phyloP scores from a whole-genome alignment of 768 basidiomycete species.

The Chalciporus chontae region DNA sequence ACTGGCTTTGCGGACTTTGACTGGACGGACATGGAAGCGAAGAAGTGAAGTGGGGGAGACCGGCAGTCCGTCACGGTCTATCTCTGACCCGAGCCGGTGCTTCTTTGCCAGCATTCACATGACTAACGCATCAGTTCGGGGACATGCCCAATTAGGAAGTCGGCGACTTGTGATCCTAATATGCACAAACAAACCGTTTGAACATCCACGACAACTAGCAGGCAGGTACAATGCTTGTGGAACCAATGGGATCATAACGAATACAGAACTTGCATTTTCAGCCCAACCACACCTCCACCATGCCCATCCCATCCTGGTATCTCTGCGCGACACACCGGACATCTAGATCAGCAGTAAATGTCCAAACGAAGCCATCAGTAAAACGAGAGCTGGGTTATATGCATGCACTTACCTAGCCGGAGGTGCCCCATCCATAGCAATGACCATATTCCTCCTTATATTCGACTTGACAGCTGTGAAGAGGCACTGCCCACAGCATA shows the following conservation, averaged over 20 bases:
- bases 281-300: slow-evolving; percentile 64
- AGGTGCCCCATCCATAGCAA: slow-evolving; percentile 30
- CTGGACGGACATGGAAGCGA: slow-evolving; percentile 34
- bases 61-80: not conserved
- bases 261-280: slow-evolving; percentile 40
- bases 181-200: slow-evolving; percentile 12
- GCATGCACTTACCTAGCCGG: slow-evolving; percentile 36
- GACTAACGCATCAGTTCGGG: not conserved
- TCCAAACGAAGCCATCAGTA: not conserved
- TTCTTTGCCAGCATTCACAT: slow-evolving; percentile 9
- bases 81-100: not conserved
- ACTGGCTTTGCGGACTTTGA: slow-evolving; percentile 53
- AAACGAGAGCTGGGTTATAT: not conserved
- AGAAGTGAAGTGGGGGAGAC: not conserved
- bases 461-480: slow-evolving; percentile 69
- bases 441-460: slow-evolving; percentile 43
- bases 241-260: slow-evolving; percentile 15
- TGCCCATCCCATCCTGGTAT: slow-evolving; percentile 70
- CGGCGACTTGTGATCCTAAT: slow-evolving; percentile 17
- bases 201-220: not conserved
- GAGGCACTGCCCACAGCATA: slow-evolving; percentile 73
- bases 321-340: slow-evolving; percentile 66
- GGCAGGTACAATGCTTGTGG: not conserved
- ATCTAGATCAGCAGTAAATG: slow-evolving; percentile 33
- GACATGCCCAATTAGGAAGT: not conserved